Conservation (phyloP, 1,139 yeast species). For the Kodamaea derodonti region DNA sequence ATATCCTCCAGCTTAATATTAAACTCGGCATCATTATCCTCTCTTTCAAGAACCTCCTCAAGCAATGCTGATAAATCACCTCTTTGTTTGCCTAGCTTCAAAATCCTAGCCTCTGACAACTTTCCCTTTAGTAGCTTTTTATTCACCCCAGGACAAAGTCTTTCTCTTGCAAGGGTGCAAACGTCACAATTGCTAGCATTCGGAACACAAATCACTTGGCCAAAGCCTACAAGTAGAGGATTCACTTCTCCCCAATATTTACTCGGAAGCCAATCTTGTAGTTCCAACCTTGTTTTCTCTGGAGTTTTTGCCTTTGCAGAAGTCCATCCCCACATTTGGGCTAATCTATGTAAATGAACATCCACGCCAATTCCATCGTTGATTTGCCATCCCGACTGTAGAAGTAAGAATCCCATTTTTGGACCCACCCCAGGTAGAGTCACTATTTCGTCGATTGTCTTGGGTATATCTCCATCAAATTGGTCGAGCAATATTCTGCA, state of each 20-base stretch:
- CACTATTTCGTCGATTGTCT: constrained; percentile 60
- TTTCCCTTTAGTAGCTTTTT: constrained; percentile 35
- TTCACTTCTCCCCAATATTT: constrained; percentile 81
- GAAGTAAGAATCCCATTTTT: constrained; percentile 81
- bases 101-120: constrained; percentile 26
- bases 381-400: constrained; percentile 79
- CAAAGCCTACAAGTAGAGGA: constrained; percentile 87
- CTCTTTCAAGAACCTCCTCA: not conserved
- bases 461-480: constrained; percentile 66
- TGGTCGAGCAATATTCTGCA: constrained; percentile 49
- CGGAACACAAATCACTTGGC: constrained; percentile 83
- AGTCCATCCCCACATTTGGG: constrained; percentile 83
- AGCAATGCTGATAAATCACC: constrained; percentile 26
- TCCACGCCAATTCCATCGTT: constrained; percentile 89
- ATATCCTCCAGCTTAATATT: too few relatives aligned
- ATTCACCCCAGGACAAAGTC: constrained; percentile 53
- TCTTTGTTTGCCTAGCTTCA: constrained; percentile 32
- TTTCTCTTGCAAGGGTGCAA: constrained; percentile 54
- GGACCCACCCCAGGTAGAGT: constrained; percentile 93
- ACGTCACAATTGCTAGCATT: constrained; percentile 67
- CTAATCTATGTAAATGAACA: constrained; percentile 81
- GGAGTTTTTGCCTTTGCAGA: constrained; percentile 54
- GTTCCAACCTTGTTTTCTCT: constrained; percentile 64
- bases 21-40: too few relatives aligned
- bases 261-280: constrained; percentile 73